These are phyloP conservation scores for Sordariomycetes sp. DNA, from an alignment of 2,329 filamentous ascomycete species.

Conservation along the genomic window DNA sequence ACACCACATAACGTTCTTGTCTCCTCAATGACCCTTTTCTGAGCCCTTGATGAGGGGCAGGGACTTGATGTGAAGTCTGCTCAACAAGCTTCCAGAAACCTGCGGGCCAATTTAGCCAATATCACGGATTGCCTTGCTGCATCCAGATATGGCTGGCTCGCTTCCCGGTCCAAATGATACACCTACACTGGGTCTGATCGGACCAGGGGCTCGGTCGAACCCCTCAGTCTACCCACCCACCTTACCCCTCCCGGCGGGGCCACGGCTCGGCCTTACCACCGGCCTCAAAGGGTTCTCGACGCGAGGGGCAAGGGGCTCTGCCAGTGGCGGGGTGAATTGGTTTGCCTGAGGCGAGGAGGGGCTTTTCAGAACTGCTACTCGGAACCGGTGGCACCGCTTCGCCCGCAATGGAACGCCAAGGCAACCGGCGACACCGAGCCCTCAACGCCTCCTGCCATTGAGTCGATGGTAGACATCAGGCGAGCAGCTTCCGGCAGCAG, in stretches of 20 bases:
- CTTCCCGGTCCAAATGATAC: background rate
- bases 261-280: background rate
- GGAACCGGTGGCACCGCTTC: background rate
- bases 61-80: background rate
- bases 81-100: slow-evolving; percentile 5
- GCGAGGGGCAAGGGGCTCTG: background rate
- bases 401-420: background rate
- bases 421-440: background rate
- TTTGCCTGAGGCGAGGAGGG: background rate
- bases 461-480: background rate
- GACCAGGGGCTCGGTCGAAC: background rate
- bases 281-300: background rate
- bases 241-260: background rate
- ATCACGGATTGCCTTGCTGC: background rate
- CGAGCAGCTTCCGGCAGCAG: background rate
- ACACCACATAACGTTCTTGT: background rate
- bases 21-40: background rate
- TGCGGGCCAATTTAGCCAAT: slow-evolving; percentile 5
- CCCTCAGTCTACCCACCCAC: background rate
- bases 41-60: background rate
- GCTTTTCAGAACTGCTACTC: background rate
- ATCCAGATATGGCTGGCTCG: background rate
- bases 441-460: background rate
- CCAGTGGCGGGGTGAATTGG: background rate
- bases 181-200: background rate